phyloP scores from a whole-genome alignment of 2,329 filamentous ascomycete genomes.

The Paecilomyces variotii region DNA sequence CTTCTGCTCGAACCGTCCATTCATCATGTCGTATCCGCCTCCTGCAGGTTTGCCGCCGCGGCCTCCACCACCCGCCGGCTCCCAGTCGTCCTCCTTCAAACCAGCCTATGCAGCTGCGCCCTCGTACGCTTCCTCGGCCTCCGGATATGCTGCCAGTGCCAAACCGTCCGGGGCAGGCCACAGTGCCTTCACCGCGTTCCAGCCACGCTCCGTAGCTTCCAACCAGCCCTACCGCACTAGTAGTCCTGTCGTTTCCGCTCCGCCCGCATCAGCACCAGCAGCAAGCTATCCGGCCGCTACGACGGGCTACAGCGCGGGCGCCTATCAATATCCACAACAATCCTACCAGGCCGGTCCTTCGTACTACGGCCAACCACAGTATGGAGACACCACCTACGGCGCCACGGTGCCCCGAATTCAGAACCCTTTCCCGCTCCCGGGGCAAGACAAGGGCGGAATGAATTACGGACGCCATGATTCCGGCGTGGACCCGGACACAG shows the following conservation, averaged over 20 bases:
- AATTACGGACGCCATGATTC: constrained; percentile 29
- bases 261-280: constrained; percentile 26
- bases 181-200: constrained; percentile 48
- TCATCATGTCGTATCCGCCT: constrained; percentile 74
- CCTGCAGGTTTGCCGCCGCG: constrained; percentile 82
- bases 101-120: constrained; percentile 45
- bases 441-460: constrained; percentile 33
- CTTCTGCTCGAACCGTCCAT: constrained; percentile 31
- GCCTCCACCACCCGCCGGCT: constrained; percentile 55
- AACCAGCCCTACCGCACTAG: constrained; percentile 32
- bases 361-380: constrained; percentile 43
- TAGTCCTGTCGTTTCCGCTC: constrained; percentile 27
- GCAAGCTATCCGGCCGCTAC: constrained; percentile 31
- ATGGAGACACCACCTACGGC: constrained; percentile 39
- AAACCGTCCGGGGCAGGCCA: constrained; percentile 21
- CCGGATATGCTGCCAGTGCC: constrained; percentile 26
- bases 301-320: constrained; percentile 32
- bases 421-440: constrained; percentile 70
- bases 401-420: constrained; percentile 60
- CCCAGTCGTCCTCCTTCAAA: constrained; percentile 36
- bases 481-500: constrained; percentile 65
- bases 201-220: constrained; percentile 51
- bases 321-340: constrained; percentile 32
- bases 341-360: constrained; percentile 24
- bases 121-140: constrained; percentile 20